Evolutionary conservation across 2,329 filamentous ascomycete genomes (phyloP).

Genomic region (Colletotrichum tofieldiae): DNA sequence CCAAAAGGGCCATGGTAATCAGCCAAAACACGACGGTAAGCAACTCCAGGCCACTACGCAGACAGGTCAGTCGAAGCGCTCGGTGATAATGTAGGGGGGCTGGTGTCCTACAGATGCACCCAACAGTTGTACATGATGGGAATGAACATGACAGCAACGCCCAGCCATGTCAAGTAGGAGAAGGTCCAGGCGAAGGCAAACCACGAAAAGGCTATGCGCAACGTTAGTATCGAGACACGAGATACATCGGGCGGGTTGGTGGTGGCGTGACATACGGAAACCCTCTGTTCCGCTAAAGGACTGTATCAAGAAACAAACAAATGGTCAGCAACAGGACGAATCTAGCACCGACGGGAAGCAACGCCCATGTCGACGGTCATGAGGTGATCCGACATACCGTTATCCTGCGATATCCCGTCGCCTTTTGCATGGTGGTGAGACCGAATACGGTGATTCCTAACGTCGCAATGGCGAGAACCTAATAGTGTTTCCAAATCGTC

Average conservation of each 20-base stretch:
- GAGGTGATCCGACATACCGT: constrained; percentile 35
- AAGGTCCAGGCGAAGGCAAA: constrained; percentile 44
- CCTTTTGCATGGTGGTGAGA: constrained; percentile 42
- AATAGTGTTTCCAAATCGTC: constrained; percentile 7
- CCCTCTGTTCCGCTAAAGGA: constrained; percentile 43
- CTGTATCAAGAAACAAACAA: constrained; percentile 20
- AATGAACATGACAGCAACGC: constrained; percentile 39
- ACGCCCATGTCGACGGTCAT: not conserved
- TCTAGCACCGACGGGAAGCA: not conserved
- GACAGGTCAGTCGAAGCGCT: not conserved
- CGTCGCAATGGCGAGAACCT: constrained; percentile 42
- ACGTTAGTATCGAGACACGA: constrained; percentile 17
- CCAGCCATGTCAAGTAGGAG: constrained; percentile 43
- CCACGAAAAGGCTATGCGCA: constrained; percentile 41
- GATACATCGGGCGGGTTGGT: not conserved
- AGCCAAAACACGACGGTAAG: constrained; percentile 44
- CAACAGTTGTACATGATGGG: constrained; percentile 45
- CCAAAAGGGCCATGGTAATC: constrained; percentile 42
- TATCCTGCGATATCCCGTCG: constrained; percentile 43
- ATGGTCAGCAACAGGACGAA: constrained; percentile 18
- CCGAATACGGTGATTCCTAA: constrained; percentile 42
- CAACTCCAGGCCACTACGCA: constrained; percentile 39
- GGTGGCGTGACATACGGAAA: constrained; percentile 42
- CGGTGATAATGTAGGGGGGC: not conserved
- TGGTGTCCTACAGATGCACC: constrained; percentile 42